phyloP scores from a whole-genome alignment of 176 grass and related monocot species.

The Aegilops sharonensis region DNA sequence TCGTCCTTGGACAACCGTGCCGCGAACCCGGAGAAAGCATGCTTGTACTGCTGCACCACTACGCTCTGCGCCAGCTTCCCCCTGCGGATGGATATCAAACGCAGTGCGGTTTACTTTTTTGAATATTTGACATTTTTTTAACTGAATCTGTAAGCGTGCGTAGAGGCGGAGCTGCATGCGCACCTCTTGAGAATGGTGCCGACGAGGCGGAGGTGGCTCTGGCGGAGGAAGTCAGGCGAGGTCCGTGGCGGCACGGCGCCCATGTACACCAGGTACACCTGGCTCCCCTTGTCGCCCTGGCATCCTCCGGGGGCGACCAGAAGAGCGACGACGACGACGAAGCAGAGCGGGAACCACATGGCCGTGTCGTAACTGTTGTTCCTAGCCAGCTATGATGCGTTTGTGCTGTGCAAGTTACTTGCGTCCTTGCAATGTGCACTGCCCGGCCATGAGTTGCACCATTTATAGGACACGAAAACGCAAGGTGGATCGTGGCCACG shows the following conservation, averaged over 20 bases:
- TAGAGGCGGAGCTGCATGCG: background rate
- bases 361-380: background rate
- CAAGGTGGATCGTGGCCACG: too few species aligned
- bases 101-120: too few species aligned
- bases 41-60: slow-evolving; percentile 72
- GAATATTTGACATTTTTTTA: too few species aligned
- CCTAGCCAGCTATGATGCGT: too few species aligned
- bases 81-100: background rate
- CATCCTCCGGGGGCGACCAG: background rate
- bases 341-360: slow-evolving; percentile 21
- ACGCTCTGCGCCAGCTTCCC: slow-evolving; percentile 30
- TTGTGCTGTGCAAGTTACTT: background rate
- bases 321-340: background rate
- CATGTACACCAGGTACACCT: slow-evolving; percentile 87
- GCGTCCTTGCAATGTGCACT: background rate
- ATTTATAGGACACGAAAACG: background rate
- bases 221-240: slow-evolving; percentile 18
- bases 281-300: background rate
- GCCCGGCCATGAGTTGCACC: background rate
- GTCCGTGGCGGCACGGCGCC: slow-evolving; percentile 57
- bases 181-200: slow-evolving; percentile 58
- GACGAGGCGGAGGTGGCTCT: slow-evolving; percentile 69
- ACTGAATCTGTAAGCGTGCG: background rate
- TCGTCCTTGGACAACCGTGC: slow-evolving; percentile 61
- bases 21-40: slow-evolving; percentile 79